Evolutionary conservation across 345 rosid genomes (phyloP).

Genomic region (Geranium rotundifolium): DNA sequence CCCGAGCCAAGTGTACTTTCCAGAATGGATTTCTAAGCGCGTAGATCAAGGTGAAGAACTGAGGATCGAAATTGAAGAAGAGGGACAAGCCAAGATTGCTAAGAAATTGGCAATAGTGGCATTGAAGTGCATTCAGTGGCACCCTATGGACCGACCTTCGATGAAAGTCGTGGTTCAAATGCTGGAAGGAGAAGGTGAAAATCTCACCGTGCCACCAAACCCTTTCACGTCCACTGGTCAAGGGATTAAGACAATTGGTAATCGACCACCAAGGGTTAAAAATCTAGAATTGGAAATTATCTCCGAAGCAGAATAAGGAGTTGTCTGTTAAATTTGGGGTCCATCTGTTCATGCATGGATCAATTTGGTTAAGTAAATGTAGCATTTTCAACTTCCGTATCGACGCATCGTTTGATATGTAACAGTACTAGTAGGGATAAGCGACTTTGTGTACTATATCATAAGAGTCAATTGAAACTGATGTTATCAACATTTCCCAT

Average conservation of each 20-base stretch:
- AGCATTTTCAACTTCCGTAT: no score
- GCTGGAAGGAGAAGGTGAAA: conserved; percentile 10
- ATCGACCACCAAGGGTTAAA: background rate
- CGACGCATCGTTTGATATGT: no score
- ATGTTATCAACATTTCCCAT: no score
- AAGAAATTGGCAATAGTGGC: conserved; percentile 13
- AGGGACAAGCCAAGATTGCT: conserved; percentile 7
- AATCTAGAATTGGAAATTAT: background rate
- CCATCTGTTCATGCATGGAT: no score
- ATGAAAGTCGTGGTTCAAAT: conserved; percentile 18
- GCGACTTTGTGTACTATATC: no score
- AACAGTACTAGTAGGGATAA: no score
- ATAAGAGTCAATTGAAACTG: no score
- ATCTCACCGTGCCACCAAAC: conserved; percentile 3
- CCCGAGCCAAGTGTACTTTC: background rate
- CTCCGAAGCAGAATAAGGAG: background rate
- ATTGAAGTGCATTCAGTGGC: conserved; percentile 18
- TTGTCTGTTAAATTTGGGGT: no score
- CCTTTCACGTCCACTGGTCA: conserved; percentile 7
- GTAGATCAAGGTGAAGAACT: conserved; percentile 4
- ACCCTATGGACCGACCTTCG: conserved; percentile 14
- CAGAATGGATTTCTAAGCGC: background rate
- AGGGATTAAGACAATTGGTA: background rate
- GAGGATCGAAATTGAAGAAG: conserved; percentile 3
- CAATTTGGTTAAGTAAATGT: no score